Percentiles rank a stretch among this genome's conserved stretches.
Evolutionary conservation across 1,284 basidiomycete species (phyloP).

Genomic region (Abortiporus biennis): DNA sequence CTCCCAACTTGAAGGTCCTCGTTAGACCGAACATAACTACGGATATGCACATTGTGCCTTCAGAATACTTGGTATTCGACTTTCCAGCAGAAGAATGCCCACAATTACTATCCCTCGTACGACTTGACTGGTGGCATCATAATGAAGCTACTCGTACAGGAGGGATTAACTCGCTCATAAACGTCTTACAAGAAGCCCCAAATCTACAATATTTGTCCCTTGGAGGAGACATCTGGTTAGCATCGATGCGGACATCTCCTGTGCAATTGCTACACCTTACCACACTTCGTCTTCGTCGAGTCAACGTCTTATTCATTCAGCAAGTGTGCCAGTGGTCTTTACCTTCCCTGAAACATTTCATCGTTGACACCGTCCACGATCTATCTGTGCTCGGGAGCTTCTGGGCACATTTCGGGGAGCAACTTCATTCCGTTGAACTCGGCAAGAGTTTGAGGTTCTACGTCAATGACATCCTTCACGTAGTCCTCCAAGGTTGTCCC

Average conservation of each 20-base stretch:
- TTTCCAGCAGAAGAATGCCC: slow-evolving; percentile 40
- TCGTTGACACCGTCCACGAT: slow-evolving; percentile 38
- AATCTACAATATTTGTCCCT: slow-evolving; percentile 53
- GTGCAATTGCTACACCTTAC: slow-evolving; percentile 32
- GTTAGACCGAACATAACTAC: slow-evolving; percentile 45
- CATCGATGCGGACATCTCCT: slow-evolving; percentile 17
- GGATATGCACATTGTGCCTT: too few species aligned
- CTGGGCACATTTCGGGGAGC: slow-evolving; percentile 45
- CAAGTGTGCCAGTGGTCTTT: slow-evolving; percentile 46
- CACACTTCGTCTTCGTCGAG: slow-evolving; percentile 45
- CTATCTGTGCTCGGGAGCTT: slow-evolving; percentile 27
- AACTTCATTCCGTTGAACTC: slow-evolving; percentile 50
- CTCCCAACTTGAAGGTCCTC: slow-evolving; percentile 48
- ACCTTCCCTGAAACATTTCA: slow-evolving; percentile 42
- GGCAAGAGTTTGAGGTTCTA: slow-evolving; percentile 48
- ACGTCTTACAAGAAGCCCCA: slow-evolving; percentile 46
- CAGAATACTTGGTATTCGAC: slow-evolving; percentile 39
- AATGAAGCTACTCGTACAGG: slow-evolving; percentile 54
- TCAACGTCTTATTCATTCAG: slow-evolving; percentile 44
- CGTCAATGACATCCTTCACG: slow-evolving; percentile 35
- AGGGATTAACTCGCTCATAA: slow-evolving; percentile 55
- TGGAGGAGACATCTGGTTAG: slow-evolving; percentile 38
- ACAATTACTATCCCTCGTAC: slow-evolving; percentile 44
- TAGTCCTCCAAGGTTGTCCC: slow-evolving; percentile 40
- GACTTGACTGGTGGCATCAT: slow-evolving; percentile 65